phyloP scores from a whole-genome alignment of 129 eudicot species.

The Arctium minus region DNA sequence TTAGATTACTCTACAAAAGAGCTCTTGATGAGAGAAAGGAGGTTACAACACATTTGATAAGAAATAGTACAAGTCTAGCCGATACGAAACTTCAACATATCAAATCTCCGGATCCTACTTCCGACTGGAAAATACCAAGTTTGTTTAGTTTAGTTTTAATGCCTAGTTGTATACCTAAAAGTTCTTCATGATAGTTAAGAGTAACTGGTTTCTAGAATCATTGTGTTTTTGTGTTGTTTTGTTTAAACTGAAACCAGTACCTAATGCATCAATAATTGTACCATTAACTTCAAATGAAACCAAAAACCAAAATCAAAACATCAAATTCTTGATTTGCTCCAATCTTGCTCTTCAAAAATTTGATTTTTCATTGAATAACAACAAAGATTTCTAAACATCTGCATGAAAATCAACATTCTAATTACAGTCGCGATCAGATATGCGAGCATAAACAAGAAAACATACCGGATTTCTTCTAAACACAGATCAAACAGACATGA shows the following conservation, averaged over 20 bases:
- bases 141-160: neutral
- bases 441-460: slow-evolving; percentile 12
- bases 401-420: slow-evolving; percentile 24
- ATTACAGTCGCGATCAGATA: slow-evolving; percentile 18
- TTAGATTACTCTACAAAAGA: neutral
- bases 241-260: slow-evolving; percentile 19
- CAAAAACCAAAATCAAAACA: neutral
- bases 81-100: neutral
- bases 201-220: neutral
- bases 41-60: neutral
- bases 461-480: slow-evolving; percentile 17
- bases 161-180: neutral
- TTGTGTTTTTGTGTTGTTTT: slow-evolving; percentile 4
- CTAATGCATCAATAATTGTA: slow-evolving; percentile 18
- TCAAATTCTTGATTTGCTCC: neutral
- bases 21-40: neutral
- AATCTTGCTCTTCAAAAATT: neutral
- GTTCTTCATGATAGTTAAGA: neutral
- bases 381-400: slow-evolving; percentile 12
- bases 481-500: slow-evolving; percentile 9
- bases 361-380: slow-evolving; percentile 11
- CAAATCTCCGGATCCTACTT: neutral
- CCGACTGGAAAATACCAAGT: neutral
- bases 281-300: slow-evolving; percentile 3
- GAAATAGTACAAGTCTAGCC: neutral